Conservation (phyloP, 1,284 basidiomycete genomes). For the Marasmius tenuissimus region DNA sequence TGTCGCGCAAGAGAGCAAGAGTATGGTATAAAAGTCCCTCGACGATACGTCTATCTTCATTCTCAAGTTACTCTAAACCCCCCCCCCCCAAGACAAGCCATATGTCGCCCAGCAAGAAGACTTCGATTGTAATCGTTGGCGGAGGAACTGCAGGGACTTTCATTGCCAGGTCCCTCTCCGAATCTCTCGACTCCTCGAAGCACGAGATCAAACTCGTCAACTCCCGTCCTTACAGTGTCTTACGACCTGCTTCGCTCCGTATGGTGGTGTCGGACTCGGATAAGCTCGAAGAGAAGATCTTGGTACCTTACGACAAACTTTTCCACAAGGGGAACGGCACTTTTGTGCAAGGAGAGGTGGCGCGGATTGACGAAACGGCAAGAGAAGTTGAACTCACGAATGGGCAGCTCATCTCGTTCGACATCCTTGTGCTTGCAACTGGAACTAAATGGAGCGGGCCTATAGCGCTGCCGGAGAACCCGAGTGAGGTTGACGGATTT, state of each 20-base stretch:
- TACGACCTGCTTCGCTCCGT: slow-evolving; percentile 38
- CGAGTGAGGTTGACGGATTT: slow-evolving; percentile 36
- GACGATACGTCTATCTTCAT: too few species aligned
- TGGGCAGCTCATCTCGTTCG: slow-evolving; percentile 52
- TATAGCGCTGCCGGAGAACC: slow-evolving; percentile 42
- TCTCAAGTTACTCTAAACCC: too few species aligned
- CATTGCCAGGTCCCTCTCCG: slow-evolving; percentile 33
- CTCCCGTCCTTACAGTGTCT: slow-evolving; percentile 34
- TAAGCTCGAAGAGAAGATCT: slow-evolving; percentile 35
- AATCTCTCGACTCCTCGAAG: slow-evolving; percentile 33
- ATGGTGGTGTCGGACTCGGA: slow-evolving; percentile 36
- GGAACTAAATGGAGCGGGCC: slow-evolving; percentile 57
- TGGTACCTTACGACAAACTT: slow-evolving; percentile 46
- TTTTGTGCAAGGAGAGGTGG: slow-evolving; percentile 43
- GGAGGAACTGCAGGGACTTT: slow-evolving; percentile 36
- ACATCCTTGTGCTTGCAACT: slow-evolving; percentile 55
- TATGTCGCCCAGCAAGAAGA: not conserved
- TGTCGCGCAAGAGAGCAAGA: too few species aligned
- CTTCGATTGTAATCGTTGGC: slow-evolving; percentile 40
- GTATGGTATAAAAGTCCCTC: too few species aligned
- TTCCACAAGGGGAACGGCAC: slow-evolving; percentile 47
- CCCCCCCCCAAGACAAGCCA: too few species aligned
- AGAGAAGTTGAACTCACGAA: slow-evolving; percentile 46
- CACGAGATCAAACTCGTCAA: slow-evolving; percentile 42
- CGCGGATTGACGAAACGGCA: slow-evolving; percentile 40